Base-by-base conservation (phyloP, 208 protist species). In the Spongospora subterranea region DNA sequence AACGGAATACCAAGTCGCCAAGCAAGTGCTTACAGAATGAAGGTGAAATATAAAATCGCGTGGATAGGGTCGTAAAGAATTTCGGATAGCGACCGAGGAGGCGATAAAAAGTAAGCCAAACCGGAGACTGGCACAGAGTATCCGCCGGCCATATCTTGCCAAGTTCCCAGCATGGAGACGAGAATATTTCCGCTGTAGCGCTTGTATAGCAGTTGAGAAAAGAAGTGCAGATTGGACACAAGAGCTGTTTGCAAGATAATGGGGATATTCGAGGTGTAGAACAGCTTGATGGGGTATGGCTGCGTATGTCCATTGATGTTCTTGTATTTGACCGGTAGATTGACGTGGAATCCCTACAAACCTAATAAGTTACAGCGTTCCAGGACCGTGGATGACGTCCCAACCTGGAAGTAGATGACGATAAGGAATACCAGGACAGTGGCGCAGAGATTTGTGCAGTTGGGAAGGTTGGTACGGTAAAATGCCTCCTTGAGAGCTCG, bases 231-330 rank as follows among this genome's bases (percentile, higher is more conserved):
- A 96, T 99, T 99, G 50, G 98, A 99, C 17, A 99, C 97, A 38
- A 99, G 95, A 90, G 98, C 98, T 11, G 97, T 98, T 95, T 99
- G 98, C 38, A 99, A 94, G 94, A 99, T 99, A 95, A 99, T 99
- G 64, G 99, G 99, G 95, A 99, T 99, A 95, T 99, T 99, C 91
- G 97, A 99, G 0, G 99, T 99, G 96, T 99, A 99, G 96, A 99
- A 99, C 88, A 99, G 97, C 95, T 99, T 99, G 93, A 99, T 99
- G 89, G 99, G 98, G 96, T 99, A 99, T 20, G 96, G 95, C 43
- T 92, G 92, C 76, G 45, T 76, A 38, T 92, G 6, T 13, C 89
- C 89, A 77, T 82, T 82, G 53, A 82, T 82, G 60, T 88, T 89
- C 24, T 39, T 1, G 77, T 93, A 94, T 92, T 96, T 96, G 43